A percentile compares a stretch with the other conserved stretches of the same genome.
Evolutionary conservation across 78 protist genomes (phyloP).

Genomic region (Speleostelium caveatum): DNA sequence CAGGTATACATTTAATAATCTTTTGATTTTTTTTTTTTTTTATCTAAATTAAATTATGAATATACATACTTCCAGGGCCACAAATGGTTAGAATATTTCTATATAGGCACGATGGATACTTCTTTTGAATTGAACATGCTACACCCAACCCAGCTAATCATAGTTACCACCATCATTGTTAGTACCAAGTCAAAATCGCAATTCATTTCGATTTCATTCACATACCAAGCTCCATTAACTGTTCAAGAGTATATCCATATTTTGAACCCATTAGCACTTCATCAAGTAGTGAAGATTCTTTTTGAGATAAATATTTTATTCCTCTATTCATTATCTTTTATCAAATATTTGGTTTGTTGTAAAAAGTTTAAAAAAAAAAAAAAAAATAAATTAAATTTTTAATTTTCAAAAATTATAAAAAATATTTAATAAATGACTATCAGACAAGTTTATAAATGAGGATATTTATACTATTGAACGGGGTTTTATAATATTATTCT

Average conservation of each 20-base stretch:
- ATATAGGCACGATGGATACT: background rate
- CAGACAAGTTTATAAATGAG: too few relatives aligned
- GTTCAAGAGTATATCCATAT: slow-evolving; percentile 60
- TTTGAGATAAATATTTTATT: slow-evolving; percentile 44
- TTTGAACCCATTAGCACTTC: slow-evolving; percentile 44
- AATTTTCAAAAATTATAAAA: too few relatives aligned
- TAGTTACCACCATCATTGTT: background rate
- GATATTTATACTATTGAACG: too few relatives aligned
- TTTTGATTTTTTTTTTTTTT: background rate
- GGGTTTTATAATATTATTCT: too few relatives aligned
- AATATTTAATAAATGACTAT: too few relatives aligned
- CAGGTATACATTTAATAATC: background rate
- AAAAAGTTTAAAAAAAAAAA: too few relatives aligned
- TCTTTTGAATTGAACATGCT: slow-evolving; percentile 6
- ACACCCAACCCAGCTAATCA: slow-evolving; percentile 54
- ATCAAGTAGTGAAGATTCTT: slow-evolving; percentile 62
- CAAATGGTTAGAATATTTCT: slow-evolving; percentile 52
- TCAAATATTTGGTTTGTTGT: background rate
- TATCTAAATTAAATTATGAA: background rate
- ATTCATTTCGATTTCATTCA: slow-evolving; percentile 19
- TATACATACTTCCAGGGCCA: slow-evolving; percentile 78
- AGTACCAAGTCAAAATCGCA: background rate
- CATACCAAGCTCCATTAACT: slow-evolving; percentile 90
- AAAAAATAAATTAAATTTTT: too few relatives aligned
- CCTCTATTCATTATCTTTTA: background rate